Conservation (phyloP, 2,329 filamentous ascomycete genomes). For the Colletotrichum trifolii region DNA sequence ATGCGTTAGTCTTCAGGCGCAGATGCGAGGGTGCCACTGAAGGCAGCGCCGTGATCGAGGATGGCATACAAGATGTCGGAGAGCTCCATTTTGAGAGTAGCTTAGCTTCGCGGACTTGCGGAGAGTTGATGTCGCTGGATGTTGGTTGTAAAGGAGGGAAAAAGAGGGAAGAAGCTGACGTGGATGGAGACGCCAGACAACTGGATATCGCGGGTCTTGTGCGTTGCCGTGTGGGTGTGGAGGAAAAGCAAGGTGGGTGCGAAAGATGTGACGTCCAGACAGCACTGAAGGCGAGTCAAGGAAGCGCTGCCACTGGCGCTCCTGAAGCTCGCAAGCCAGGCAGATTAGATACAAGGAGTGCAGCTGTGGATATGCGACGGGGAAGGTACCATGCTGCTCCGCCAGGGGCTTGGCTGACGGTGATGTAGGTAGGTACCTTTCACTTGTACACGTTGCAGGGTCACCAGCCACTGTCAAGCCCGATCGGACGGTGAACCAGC, state of each 20-base stretch:
- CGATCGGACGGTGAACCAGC: neutral
- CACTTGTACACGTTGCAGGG: conserved; percentile 4
- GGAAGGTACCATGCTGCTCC: neutral
- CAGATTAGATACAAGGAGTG: conserved; percentile 35
- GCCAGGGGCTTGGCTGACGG: neutral
- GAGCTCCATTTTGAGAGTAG: conserved; percentile 77
- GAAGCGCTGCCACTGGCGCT: conserved; percentile 12
- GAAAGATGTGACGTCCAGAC: conserved; percentile 34
- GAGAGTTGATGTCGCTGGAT: conserved; percentile 1
- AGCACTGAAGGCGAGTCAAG: conserved; percentile 34
- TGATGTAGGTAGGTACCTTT: conserved; percentile 14
- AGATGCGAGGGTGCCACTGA: conserved; percentile 3
- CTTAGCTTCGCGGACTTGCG: conserved; percentile 4
- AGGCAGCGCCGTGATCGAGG: conserved; percentile 17
- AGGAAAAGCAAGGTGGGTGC: conserved; percentile 29
- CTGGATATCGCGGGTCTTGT: conserved; percentile 27
- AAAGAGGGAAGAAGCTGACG: conserved; percentile 28
- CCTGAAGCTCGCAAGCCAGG: conserved; percentile 35
- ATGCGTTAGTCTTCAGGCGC: conserved; percentile 34
- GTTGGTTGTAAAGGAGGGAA: conserved; percentile 2
- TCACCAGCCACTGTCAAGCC: conserved; percentile 21
- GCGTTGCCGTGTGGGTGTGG: conserved; percentile 22
- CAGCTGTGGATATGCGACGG: conserved; percentile 19
- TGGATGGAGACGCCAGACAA: conserved; percentile 31
- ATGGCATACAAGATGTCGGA: conserved; percentile 88